Evolutionary conservation across 306 rosid genomes (phyloP), one percentile per base, ranked within the genome.

Genomic region (Spatholobus suberectus): DNA sequence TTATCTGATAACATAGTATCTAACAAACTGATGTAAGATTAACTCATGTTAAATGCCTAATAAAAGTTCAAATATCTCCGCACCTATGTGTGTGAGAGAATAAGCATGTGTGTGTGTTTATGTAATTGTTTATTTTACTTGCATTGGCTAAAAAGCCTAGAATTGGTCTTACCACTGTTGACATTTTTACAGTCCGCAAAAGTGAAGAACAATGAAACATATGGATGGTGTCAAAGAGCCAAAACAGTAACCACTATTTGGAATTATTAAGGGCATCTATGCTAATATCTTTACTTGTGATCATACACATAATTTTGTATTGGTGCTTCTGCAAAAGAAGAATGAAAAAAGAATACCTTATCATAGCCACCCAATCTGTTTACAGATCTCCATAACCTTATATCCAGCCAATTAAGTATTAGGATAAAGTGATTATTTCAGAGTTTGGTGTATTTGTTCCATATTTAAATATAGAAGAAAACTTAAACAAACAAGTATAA

Each of bases 311-410:
- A 66, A 75, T 29, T 15, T 3, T 40, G 24, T 11, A 29, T 67
- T 21, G 29, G 23, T 35, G 54, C 54, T 68, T 74, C 27, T 67
- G 52, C 73, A 10, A 6, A 32, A 24, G 37, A 61, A 17, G 69
- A 57, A n/a, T 63, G 43, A 20, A 20, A 61, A 24, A 37, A 0
- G 13, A 80, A 83, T 86, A 96, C 99, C 99, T 94, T 96, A 74
- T 94, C 98, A 89, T 96, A 96, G 89, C 99, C 98, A 75, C 99
- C 99, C 92, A 96, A 86, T 88, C 92, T 91, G 18, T 84, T 90
- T 81, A 96, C 99, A 8, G 97, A 89, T 83, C 97, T 96, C 95
- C 97, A 96, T 74, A 96, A 90, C 98, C 99, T 95, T 84, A 37
- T 81, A 65, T 77, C 62, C 69, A 76, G 44, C 34, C 76, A 63